These are phyloP conservation scores for Immersiella caudata DNA, from an alignment of 495 filamentous ascomycete genomes.

Conservation along the genomic window DNA sequence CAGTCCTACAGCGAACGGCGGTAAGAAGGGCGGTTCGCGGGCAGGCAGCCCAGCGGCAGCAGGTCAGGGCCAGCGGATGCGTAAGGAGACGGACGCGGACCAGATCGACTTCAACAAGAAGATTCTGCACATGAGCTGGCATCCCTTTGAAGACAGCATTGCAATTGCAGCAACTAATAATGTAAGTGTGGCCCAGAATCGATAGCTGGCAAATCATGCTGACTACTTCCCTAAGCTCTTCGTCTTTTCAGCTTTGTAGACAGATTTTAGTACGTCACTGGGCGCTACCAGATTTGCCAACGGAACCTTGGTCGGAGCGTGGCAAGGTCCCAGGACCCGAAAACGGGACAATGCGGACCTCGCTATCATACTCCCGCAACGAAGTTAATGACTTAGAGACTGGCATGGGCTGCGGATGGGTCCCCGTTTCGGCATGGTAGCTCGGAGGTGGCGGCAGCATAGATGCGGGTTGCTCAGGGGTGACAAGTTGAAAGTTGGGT, in stretches of 20 bases:
- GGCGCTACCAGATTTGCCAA: background rate
- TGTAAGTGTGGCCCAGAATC: constrained; percentile 59
- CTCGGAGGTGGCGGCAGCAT: background rate
- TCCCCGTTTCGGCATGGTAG: background rate
- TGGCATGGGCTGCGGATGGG: background rate
- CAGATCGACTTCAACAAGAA: constrained; percentile 99
- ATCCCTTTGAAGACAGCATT: constrained; percentile 99
- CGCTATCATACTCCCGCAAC: background rate
- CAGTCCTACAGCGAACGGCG: constrained; percentile 69
- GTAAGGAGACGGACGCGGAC: constrained; percentile 98
- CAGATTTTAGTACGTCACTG: background rate
- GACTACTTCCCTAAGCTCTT: constrained; percentile 67
- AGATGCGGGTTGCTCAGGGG: background rate
- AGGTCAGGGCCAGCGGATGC: constrained; percentile 87
- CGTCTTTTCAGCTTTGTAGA: constrained; percentile 94
- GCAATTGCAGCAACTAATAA: constrained; percentile 99
- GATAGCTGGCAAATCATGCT: constrained; percentile 20
- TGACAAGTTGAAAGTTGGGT: background rate
- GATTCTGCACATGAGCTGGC: constrained; percentile 99
- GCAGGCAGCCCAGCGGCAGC: constrained; percentile 87
- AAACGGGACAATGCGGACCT: background rate
- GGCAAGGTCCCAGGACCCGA: background rate
- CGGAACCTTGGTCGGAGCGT: background rate
- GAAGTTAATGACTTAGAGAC: background rate
- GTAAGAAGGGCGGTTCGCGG: constrained; percentile 81